Evolutionary conservation across 768 basidiomycete species (phyloP).

Genomic region (Kondoa malvinella): DNA sequence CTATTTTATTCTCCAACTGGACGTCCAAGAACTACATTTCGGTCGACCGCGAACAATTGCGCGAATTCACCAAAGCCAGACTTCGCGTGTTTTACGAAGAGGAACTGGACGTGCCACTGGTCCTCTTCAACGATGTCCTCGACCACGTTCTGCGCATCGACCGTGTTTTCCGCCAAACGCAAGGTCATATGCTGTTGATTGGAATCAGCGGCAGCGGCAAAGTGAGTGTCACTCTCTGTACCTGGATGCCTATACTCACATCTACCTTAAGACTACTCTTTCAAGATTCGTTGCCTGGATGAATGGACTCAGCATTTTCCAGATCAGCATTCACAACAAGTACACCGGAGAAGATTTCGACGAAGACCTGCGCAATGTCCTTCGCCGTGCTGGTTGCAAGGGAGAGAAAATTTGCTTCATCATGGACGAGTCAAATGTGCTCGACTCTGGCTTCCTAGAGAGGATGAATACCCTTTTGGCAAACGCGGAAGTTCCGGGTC

Average conservation of each 20-base stretch:
- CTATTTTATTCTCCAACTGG: slow-evolving; percentile 98
- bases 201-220: slow-evolving; percentile 98
- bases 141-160: slow-evolving; percentile 97
- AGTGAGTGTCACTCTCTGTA: slow-evolving; percentile 38
- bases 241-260: slow-evolving; percentile 8
- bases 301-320: slow-evolving; percentile 97
- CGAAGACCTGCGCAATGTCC: slow-evolving; percentile 83
- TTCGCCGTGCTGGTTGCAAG: slow-evolving; percentile 90
- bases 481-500: slow-evolving; percentile 98
- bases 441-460: slow-evolving; percentile 96
- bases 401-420: slow-evolving; percentile 99
- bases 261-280: slow-evolving; percentile 57
- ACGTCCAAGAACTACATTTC: slow-evolving; percentile 92
- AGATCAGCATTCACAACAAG: slow-evolving; percentile 98
- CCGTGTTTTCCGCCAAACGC: slow-evolving; percentile 93
- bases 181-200: slow-evolving; percentile 88
- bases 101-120: slow-evolving; percentile 90
- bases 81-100: slow-evolving; percentile 98
- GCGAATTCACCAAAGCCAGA: slow-evolving; percentile 92
- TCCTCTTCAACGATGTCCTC: slow-evolving; percentile 94
- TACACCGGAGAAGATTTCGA: slow-evolving; percentile 98
- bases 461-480: slow-evolving; percentile 99
- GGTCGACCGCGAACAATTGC: slow-evolving; percentile 76
- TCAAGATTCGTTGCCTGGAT: slow-evolving; percentile 99
- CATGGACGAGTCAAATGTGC: slow-evolving; percentile 99